These are phyloP conservation scores for Pythium rishiriense DNA, from an alignment of 352 stramenopile genomes.

Conservation along the genomic window DNA sequence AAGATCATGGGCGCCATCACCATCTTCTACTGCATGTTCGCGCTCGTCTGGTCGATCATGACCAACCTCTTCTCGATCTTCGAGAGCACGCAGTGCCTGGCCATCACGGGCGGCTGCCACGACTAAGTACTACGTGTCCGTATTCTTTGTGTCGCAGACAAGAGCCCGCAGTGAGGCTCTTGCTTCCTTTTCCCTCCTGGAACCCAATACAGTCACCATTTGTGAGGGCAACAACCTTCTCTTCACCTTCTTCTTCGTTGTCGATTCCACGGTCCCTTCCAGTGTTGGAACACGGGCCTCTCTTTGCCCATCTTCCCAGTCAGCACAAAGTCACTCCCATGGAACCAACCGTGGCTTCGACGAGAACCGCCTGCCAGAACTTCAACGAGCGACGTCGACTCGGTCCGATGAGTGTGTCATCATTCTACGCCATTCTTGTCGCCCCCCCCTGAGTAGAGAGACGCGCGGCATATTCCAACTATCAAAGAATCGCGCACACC, in stretches of 20 bases:
- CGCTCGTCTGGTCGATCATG: constrained; percentile 30
- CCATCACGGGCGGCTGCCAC: constrained; percentile 29
- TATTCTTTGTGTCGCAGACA: neutral
- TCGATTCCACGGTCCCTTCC: neutral
- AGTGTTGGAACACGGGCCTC: neutral
- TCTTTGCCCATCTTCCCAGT: neutral
- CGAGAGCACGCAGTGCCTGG: constrained; percentile 33
- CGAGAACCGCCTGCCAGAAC: neutral
- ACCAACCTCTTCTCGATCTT: constrained; percentile 31
- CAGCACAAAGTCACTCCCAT: neutral
- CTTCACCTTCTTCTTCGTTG: neutral
- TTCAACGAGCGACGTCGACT: neutral
- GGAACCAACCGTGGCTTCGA: neutral
- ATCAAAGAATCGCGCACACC: neutral
- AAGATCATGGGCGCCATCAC: constrained; percentile 24
- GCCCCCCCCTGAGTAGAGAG: neutral
- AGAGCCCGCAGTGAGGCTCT: neutral
- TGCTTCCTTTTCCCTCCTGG: neutral
- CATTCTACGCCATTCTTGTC: neutral
- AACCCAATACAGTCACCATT: constrained; percentile 1
- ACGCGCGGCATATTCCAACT: neutral
- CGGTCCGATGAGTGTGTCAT: neutral
- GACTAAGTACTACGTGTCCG: constrained; percentile 10
- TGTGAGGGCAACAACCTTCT: neutral
- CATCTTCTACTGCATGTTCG: constrained; percentile 28